phyloP scores from a whole-genome alignment of 805 yeast genomes.

The Starmerella floricola region DNA sequence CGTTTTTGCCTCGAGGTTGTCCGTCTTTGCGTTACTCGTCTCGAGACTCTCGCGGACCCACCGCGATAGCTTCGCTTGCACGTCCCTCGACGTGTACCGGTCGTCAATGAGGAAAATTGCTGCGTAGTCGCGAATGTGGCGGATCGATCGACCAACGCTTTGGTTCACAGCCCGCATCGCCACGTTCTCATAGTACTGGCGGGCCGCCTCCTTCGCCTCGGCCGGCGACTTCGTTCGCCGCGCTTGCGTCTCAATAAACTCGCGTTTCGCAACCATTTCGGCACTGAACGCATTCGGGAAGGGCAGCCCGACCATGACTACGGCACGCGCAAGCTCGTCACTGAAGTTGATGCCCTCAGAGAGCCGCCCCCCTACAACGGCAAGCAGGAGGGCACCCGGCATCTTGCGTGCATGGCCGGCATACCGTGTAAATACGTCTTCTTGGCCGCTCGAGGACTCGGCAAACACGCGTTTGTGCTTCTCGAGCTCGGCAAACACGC shows the following conservation, averaged over 20 bases:
- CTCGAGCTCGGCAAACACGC: constrained; percentile 24
- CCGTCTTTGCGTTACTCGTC: constrained; percentile 17
- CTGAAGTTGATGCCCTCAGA: constrained; percentile 91
- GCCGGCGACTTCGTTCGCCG: constrained; percentile 37
- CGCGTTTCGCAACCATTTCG: constrained; percentile 60
- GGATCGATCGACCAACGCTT: constrained; percentile 80
- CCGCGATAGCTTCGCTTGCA: constrained; percentile 50
- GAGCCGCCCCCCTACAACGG: constrained; percentile 86
- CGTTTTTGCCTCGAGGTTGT: constrained; percentile 1
- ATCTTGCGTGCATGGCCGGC: constrained; percentile 26
- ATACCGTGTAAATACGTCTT: constrained; percentile 39
- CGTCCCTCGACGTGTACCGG: constrained; percentile 39
- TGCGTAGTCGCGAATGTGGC: constrained; percentile 75
- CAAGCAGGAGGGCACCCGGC: constrained; percentile 55
- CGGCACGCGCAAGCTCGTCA: constrained; percentile 76
- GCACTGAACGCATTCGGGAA: constrained; percentile 77
- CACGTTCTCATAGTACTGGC: constrained; percentile 60
- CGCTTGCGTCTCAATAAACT: constrained; percentile 46
- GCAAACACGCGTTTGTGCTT: constrained; percentile 33
- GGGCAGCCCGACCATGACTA: constrained; percentile 78
- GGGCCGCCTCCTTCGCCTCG: constrained; percentile 34
- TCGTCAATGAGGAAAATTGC: constrained; percentile 58
- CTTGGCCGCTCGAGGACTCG: constrained; percentile 40
- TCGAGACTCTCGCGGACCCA: constrained; percentile 48
- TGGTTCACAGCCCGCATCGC: constrained; percentile 90